Evolutionary conservation across 129 eudicot genomes (phyloP).

Genomic region (Logfia minima): DNA sequence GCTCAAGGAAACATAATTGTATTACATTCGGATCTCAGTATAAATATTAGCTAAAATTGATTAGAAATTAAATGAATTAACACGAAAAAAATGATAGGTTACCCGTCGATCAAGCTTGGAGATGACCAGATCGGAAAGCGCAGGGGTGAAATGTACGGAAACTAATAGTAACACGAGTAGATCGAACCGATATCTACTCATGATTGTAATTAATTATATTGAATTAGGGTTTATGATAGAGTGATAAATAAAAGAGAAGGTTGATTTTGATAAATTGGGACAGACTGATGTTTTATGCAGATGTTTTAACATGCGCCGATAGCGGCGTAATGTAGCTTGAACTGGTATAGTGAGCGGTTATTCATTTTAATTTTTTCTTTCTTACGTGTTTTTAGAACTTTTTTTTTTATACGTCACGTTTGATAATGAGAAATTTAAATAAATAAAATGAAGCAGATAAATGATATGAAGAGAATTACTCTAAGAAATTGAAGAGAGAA

Average conservation of each 20-base stretch:
- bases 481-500: no score
- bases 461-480: no score
- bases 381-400: no score
- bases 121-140: conserved; percentile 56
- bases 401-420: no score
- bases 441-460: no score
- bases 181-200: conserved; percentile 35
- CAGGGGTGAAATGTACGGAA: conserved; percentile 32
- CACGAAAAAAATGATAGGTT: conserved; percentile 1
- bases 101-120: conserved; percentile 57
- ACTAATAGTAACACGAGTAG: conserved; percentile 28
- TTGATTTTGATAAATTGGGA: not conserved
- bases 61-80: conserved; percentile 9
- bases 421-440: no score
- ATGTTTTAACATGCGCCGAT: conserved; percentile 31
- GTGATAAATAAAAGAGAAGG: not conserved
- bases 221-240: conserved; percentile 39
- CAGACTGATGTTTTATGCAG: conserved; percentile 10
- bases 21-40: not conserved
- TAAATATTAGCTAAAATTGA: conserved; percentile 7
- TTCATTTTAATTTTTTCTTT: not conserved
- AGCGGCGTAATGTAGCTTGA: conserved; percentile 26
- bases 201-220: not conserved
- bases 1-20: conserved; percentile 7
- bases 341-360: conserved; percentile 5